Conservation (phyloP, 2,329 filamentous ascomycete genomes). For the Torrubiellomyces zombiae region DNA sequence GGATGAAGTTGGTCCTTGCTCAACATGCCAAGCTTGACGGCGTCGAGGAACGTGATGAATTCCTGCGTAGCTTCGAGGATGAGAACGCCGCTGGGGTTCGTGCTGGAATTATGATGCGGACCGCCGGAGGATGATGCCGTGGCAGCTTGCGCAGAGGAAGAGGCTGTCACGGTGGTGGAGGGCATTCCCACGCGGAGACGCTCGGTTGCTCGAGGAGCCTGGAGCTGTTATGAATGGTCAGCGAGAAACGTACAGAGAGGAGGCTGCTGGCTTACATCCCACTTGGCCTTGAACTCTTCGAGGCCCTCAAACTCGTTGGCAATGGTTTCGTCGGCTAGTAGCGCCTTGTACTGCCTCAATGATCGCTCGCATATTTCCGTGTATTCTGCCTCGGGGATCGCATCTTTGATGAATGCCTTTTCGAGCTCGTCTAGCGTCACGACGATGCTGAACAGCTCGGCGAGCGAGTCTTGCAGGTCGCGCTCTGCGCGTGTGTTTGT, state of each 20-base stretch:
- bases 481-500: constrained; percentile 74
- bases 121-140: constrained; percentile 23
- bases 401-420: constrained; percentile 92
- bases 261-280: constrained; percentile 48
- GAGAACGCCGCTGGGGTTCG: constrained; percentile 42
- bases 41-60: constrained; percentile 96
- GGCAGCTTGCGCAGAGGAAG: constrained; percentile 25
- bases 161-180: constrained; percentile 54
- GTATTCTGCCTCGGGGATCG: constrained; percentile 79
- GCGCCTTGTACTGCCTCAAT: constrained; percentile 92
- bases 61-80: constrained; percentile 90
- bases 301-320: constrained; percentile 72
- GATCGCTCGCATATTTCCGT: constrained; percentile 90
- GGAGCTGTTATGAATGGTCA: constrained; percentile 42
- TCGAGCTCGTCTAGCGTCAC: constrained; percentile 89
- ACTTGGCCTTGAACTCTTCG: constrained; percentile 79
- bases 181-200: constrained; percentile 84
- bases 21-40: constrained; percentile 76
- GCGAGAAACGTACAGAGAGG: not conserved
- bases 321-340: constrained; percentile 81
- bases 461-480: constrained; percentile 87
- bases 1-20: constrained; percentile 97
- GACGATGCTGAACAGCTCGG: constrained; percentile 95
- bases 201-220: constrained; percentile 87
- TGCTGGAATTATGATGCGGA: no score